Evolutionary conservation across 805 yeast genomes (phyloP), one percentile per base, ranked within the genome.

Genomic region (Ogataea nonfermentans): DNA sequence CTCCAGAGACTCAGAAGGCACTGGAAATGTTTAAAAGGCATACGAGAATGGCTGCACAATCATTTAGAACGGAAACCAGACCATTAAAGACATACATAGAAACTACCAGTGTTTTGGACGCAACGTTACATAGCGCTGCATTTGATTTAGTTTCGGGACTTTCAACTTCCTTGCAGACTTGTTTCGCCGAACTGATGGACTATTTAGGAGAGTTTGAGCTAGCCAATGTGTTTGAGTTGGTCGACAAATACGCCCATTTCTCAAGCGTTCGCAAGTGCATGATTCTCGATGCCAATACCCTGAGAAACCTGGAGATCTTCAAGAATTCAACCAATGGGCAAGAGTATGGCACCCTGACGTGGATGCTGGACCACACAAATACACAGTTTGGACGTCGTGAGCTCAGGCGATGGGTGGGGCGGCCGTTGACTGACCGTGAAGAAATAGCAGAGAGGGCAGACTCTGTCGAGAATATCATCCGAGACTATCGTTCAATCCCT

Each of bases 331-430:
- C 93, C 0, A 79, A 79, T 46, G 57, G 64, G 9, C 63, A 70
- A 4, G 67, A 66, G 7, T 62, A 69, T 23, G 98, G 97, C 0
- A 78, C 96, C 0, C 63, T 91, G 10, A 57, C 85, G 11, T 86
- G 95, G 89, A 66, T 87, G 2, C 51, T 93, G 44, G 84, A 91
- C 56, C 89, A 84, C 48, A 86, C 98, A 0, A 64, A 77, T 24
- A 86, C 98, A 0, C 68, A 73, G 20, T 83, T 82, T 59, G 99
- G 99, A 0, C 73, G 69, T 31, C 62, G 96, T 38, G 51, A 77
- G 43, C 58, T 93, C 10, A 68, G 71, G 20, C 66, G 73, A 26
- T 93, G 99, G 99, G 63, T 90, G 0, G 68, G 78, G 1, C 68
- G 72, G 44, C 99, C 99, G 1, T 67, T 90, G 15, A 61, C 76